phyloP scores from a whole-genome alignment of 495 filamentous ascomycete genomes.

The Penicillium taxi region DNA sequence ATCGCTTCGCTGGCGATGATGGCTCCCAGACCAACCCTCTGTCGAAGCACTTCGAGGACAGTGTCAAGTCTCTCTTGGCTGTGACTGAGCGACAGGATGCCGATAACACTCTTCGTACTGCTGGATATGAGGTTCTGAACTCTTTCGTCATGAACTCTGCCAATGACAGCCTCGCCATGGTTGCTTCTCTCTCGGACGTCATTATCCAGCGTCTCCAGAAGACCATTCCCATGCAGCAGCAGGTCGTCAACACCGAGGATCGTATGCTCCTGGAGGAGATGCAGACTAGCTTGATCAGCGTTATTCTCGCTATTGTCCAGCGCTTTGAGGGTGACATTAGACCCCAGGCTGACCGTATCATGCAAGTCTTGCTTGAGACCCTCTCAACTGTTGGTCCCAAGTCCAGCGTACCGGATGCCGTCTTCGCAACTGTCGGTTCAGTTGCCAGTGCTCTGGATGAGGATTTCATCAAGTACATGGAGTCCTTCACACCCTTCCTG shows the following conservation, averaged over 20 bases:
- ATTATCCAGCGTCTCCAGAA: conserved; percentile 84
- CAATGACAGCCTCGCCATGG: conserved; percentile 69
- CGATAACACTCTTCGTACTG: conserved; percentile 92
- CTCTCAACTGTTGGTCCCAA: conserved; percentile 70
- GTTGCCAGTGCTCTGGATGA: conserved; percentile 83
- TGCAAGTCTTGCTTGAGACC: conserved; percentile 76
- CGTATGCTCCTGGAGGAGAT: conserved; percentile 91
- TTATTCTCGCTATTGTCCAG: conserved; percentile 83
- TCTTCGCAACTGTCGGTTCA: conserved; percentile 82
- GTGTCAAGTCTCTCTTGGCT: conserved; percentile 72
- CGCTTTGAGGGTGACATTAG: conserved; percentile 85
- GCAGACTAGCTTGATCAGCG: conserved; percentile 88
- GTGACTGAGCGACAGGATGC: conserved; percentile 74
- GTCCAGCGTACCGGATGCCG: conserved; percentile 87
- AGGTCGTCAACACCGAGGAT: conserved; percentile 95
- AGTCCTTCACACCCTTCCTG: conserved; percentile 79
- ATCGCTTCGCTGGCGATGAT: conserved; percentile 79
- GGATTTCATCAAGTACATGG: conserved; percentile 94
- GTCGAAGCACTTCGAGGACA: conserved; percentile 86
- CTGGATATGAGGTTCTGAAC: conserved; percentile 96
- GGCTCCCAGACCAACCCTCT: conserved; percentile 74
- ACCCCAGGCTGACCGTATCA: conserved; percentile 87
- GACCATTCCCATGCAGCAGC: conserved; percentile 81
- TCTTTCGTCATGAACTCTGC: conserved; percentile 86
- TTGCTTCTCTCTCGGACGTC: conserved; percentile 74